Evolutionary conservation across 2,329 filamentous ascomycete species (phyloP), one percentile per base, ranked within the genome.

Genomic region (Fusarium transvaalense): DNA sequence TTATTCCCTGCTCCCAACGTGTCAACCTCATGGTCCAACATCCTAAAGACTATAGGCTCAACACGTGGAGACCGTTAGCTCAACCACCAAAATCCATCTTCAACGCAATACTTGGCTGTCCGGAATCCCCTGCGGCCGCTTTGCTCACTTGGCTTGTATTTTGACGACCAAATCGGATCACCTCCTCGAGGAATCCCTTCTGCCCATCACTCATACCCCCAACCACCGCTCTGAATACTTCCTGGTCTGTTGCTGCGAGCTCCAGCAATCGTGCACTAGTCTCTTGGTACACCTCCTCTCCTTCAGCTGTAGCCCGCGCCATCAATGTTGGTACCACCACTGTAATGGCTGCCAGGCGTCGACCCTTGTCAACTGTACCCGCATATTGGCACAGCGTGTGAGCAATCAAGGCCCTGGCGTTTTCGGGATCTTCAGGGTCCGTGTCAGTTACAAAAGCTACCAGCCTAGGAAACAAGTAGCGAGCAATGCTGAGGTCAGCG

Each of bases 81-180:
- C 73, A 78, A 42, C 82, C 81, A 7, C 88, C 88, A 85, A 99
- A 98, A 78, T 97, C 86, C 92, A 98, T 97, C 85, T 97, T 96
- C 76, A 99, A 80, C 55, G 93, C 93, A 84, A 99, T 99, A 67
- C 84, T 96, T 14, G 96, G 96, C 78, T 88, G 88, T 29, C 82
- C 86, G 60, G 83, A 81, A 61, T 81, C 83, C 51, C 79, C 80
- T 42, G 80, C 75, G 4, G 64, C 74, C 56, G 76, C 78, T 71
- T 82, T 81, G 76, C 75, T 76, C 71, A 74, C 71, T 73, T 77
- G 81, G 69, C 78, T 75, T 73, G 56, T 78, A 78, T 76, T 77
- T 71, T 85, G 82, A 72, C 87, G 82, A 52, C 90, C 90, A 25
- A 86, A 88, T 78, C 89, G 87, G 63, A 97, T 88, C 17, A 97